Evolutionary conservation across 148 eudicot genomes (phyloP).

Genomic region (Chenopodium suecicum): DNA sequence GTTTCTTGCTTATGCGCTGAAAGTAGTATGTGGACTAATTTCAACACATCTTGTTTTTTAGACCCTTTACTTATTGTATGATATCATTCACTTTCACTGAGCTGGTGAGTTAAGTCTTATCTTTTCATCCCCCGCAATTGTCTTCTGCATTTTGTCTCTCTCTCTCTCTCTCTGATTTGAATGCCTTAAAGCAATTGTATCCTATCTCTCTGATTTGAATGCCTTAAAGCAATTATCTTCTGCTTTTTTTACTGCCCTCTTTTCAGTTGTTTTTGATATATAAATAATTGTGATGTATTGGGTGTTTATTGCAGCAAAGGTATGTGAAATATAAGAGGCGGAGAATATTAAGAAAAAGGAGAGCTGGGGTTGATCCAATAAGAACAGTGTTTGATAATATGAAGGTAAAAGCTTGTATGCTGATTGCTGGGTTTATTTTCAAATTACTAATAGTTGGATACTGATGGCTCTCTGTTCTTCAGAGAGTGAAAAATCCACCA

Average conservation of each 20-base stretch:
- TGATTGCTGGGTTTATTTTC: conserved; percentile 7
- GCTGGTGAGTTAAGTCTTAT: neutral
- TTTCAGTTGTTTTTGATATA: neutral
- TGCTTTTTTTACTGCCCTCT: neutral
- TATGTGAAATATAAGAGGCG: conserved; percentile 41
- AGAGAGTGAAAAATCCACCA: conserved; percentile 94
- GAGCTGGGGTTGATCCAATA: conserved; percentile 78
- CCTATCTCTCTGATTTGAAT: neutral
- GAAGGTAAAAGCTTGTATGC: conserved; percentile 54
- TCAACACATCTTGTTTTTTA: neutral
- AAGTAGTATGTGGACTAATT: neutral
- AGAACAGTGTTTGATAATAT: conserved; percentile 78
- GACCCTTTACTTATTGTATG: neutral
- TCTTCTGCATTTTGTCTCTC: no score
- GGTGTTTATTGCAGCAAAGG: conserved; percentile 49
- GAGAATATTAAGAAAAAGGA: conserved; percentile 45
- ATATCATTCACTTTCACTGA: neutral
- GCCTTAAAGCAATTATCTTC: neutral
- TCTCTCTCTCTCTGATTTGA: no score
- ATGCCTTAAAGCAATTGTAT: no score
- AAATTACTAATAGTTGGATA: neutral
- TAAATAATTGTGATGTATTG: neutral
- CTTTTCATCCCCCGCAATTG: neutral
- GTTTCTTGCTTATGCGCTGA: neutral
- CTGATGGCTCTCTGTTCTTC: conserved; percentile 9